Conservation (phyloP, 805 yeast genomes). For the Monosporozyma aquatica region DNA sequence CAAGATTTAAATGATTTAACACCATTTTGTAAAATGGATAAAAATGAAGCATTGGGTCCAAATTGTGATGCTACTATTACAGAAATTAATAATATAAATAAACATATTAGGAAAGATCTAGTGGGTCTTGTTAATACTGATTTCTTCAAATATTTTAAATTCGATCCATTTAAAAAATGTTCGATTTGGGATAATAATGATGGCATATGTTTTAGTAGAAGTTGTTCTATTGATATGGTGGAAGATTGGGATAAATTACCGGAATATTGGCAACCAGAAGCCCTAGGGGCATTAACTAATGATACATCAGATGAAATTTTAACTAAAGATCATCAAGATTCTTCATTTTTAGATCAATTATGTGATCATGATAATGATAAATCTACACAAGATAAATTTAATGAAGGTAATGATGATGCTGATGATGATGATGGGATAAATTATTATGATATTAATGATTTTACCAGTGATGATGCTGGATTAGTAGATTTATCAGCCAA, state of each 20-base stretch:
- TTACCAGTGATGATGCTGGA: constrained; percentile 58
- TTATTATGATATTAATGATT: constrained; percentile 59
- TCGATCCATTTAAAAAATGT: constrained; percentile 74
- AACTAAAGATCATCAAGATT: constrained; percentile 27
- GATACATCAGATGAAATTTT: constrained; percentile 21
- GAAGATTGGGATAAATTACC: constrained; percentile 66
- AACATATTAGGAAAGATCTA: constrained; percentile 46
- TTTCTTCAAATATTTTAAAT: constrained; percentile 79
- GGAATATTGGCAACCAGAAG: constrained; percentile 65
- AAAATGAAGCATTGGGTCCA: constrained; percentile 25
- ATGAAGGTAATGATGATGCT: constrained; percentile 2
- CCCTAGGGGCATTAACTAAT: constrained; percentile 37
- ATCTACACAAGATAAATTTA: constrained; percentile 10
- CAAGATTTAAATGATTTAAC: constrained; percentile 9
- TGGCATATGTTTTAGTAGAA: constrained; percentile 77
- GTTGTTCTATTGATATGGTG: constrained; percentile 82
- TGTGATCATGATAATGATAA: constrained; percentile 30
- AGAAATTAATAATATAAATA: constrained; percentile 45
- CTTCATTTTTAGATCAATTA: constrained; percentile 32
- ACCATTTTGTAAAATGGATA: constrained; percentile 28
- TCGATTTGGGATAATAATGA: constrained; percentile 74
- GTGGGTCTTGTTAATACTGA: constrained; percentile 55
- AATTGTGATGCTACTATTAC: constrained; percentile 36
- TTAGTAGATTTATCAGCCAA: constrained; percentile 79
- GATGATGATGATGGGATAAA: constrained; percentile 39